Percentiles rank a stretch among this genome's conserved stretches.
Evolutionary conservation across 2,329 filamentous ascomycete species (phyloP).

Genomic region (Fonsecaea multimorphosa): DNA sequence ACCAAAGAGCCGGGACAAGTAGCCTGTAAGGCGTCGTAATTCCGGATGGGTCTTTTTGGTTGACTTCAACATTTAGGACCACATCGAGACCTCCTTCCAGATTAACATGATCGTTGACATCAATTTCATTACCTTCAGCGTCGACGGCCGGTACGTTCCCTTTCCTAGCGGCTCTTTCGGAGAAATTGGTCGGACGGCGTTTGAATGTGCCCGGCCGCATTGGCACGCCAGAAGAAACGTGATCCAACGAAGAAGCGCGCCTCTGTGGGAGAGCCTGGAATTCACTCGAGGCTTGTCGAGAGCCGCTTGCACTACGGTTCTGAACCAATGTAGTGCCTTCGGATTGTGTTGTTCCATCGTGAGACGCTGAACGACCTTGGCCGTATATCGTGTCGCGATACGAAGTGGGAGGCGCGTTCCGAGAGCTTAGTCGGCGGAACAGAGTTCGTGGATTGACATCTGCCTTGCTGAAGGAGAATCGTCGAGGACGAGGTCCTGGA

Average conservation of each 20-base stretch:
- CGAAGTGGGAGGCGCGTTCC: slow-evolving; percentile 48
- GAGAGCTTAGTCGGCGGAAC: slow-evolving; percentile 56
- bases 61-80: slow-evolving; percentile 86
- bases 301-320: slow-evolving; percentile 22
- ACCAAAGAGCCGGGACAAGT: slow-evolving; percentile 76
- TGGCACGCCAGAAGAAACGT: slow-evolving; percentile 32
- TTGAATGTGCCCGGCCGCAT: slow-evolving; percentile 60
- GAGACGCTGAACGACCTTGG: slow-evolving; percentile 33
- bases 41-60: slow-evolving; percentile 80
- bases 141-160: slow-evolving; percentile 47
- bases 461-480: slow-evolving; percentile 65
- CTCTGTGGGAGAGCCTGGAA: slow-evolving; percentile 20
- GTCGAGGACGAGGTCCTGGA: slow-evolving; percentile 53
- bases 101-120: slow-evolving; percentile 64
- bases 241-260: slow-evolving; percentile 37
- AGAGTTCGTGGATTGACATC: slow-evolving; percentile 55
- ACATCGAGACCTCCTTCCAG: slow-evolving; percentile 85
- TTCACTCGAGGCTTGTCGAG: slow-evolving; percentile 30
- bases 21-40: slow-evolving; percentile 87
- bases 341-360: slow-evolving; percentile 32
- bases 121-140: slow-evolving; percentile 59
- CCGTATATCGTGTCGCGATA: slow-evolving; percentile 46
- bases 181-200: slow-evolving; percentile 72
- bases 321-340: slow-evolving; percentile 1
- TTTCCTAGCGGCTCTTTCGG: slow-evolving; percentile 65